phyloP scores from a whole-genome alignment of 768 basidiomycete genomes.

The Lactifluus hygrophoroides region DNA sequence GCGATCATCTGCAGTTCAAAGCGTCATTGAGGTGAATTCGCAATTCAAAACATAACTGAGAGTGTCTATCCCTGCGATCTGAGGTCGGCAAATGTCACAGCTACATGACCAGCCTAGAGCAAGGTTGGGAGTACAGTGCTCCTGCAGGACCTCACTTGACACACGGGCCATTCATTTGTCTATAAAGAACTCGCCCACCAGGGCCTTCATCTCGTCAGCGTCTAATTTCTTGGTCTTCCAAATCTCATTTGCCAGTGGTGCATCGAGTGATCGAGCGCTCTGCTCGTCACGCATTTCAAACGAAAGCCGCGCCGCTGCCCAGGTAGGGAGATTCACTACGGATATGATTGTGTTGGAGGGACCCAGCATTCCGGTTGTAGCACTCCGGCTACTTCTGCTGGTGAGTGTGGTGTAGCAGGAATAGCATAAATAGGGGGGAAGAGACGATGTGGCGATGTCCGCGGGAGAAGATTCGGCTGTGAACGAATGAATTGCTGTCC shows the following conservation, averaged over 20 bases:
- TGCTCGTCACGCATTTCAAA: neutral
- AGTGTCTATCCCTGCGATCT: neutral
- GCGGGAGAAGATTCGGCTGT: slow-evolving; percentile 18
- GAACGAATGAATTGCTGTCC: slow-evolving; percentile 62
- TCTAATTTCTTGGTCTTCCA: slow-evolving; percentile 28
- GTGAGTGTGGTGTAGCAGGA: slow-evolving; percentile 54
- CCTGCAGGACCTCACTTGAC: too few relatives aligned
- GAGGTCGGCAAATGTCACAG: neutral
- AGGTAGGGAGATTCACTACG: slow-evolving; percentile 20
- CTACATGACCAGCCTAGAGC: too few relatives aligned
- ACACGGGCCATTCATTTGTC: slow-evolving; percentile 22
- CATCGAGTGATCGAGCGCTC: neutral
- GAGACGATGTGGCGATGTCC: slow-evolving; percentile 19
- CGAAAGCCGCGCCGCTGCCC: slow-evolving; percentile 15
- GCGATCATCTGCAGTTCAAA: too few relatives aligned
- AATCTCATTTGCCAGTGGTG: slow-evolving; percentile 22
- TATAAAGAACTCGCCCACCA: slow-evolving; percentile 34
- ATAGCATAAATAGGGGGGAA: slow-evolving; percentile 47
- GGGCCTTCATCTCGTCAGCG: slow-evolving; percentile 31
- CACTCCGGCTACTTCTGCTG: slow-evolving; percentile 42
- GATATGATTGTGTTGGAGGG: neutral
- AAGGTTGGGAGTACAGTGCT: too few relatives aligned
- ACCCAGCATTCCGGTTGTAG: slow-evolving; percentile 22
- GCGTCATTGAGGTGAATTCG: neutral
- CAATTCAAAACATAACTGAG: too few relatives aligned